Evolutionary conservation across 1,284 basidiomycete genomes (phyloP), one percentile per base, ranked within the genome.

Genomic region (Papiliotrema flavescens): DNA sequence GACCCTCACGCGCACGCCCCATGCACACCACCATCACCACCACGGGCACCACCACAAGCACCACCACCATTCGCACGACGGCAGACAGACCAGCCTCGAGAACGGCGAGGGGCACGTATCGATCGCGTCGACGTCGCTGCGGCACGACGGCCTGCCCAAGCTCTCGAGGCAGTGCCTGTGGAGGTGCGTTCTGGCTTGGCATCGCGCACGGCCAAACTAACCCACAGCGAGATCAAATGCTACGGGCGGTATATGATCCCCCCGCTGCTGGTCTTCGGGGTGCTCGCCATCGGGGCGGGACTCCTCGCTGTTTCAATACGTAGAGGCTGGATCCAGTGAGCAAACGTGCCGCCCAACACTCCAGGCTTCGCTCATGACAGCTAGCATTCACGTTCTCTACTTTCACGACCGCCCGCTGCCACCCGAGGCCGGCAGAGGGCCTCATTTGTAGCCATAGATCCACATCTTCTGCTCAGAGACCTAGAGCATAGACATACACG

Each of bases 191-290:
- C 6, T 40, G 39, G 17, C 35, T 11, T 36, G 9, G 11, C 23
- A n/a, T 15, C 32, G 15, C 15, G 9, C 3, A 22, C 39, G 34
- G 23, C 17, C 20, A 19, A 15, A 23, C 43, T 53, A 34, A 48
- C 53, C 11, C 17, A 23, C 43, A 63, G 61, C 23, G 61, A 63
- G 51, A 60, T 63, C 56, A 63, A 63, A 45, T 63, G 61, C 49
- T 60, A 63, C 26, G 59, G 61, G 20, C 45, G 50, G n/a, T 63
- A 63, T 41, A 63, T 63, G 20, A 42, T 63, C 34, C 59, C 61
- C 5, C 51, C 55, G 14, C 39, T 60, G 14, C 43, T 60, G 23
- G 39, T 63, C 40, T 63, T 63, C 55, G 59, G 59, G 2, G 61
- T 63, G 8, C 28, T 63, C 32, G 61, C 54, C 15, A 54, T 63